phyloP scores from a whole-genome alignment of 768 basidiomycete genomes.

The Sutorius australiensis region DNA sequence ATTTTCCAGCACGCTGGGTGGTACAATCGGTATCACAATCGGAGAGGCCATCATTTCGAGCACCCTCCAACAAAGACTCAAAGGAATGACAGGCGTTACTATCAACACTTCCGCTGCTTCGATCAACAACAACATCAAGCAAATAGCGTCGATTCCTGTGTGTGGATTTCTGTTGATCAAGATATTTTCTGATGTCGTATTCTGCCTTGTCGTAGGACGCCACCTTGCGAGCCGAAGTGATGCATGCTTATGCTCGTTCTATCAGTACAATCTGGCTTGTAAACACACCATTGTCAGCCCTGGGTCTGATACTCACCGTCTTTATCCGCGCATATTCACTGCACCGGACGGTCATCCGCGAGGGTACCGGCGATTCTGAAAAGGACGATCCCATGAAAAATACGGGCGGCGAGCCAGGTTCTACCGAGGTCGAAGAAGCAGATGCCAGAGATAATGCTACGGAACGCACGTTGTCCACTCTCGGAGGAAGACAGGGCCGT shows the following conservation, averaged over 20 bases:
- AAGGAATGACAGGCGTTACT: constrained; percentile 14
- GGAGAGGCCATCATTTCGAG: constrained; percentile 70
- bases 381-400: constrained; percentile 12
- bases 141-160: constrained; percentile 36
- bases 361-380: constrained; percentile 28
- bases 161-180: not conserved
- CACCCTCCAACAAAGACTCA: constrained; percentile 31
- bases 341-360: constrained; percentile 24
- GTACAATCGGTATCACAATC: constrained; percentile 69
- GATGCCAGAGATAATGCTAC: not conserved
- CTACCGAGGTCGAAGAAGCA: not conserved
- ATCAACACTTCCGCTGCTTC: constrained; percentile 42
- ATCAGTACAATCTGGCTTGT: constrained; percentile 41
- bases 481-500: not conserved
- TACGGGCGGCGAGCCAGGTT: not conserved
- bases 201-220: constrained; percentile 22
- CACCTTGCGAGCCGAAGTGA: constrained; percentile 28
- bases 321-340: constrained; percentile 37
- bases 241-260: constrained; percentile 36
- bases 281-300: constrained; percentile 28
- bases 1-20: constrained; percentile 55
- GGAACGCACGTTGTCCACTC: not conserved
- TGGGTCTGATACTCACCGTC: constrained; percentile 31
- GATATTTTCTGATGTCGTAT: constrained; percentile 6
- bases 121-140: constrained; percentile 46